Conservation (phyloP, 2,329 filamentous ascomycete genomes). For the Cladosporium oxysporum region DNA sequence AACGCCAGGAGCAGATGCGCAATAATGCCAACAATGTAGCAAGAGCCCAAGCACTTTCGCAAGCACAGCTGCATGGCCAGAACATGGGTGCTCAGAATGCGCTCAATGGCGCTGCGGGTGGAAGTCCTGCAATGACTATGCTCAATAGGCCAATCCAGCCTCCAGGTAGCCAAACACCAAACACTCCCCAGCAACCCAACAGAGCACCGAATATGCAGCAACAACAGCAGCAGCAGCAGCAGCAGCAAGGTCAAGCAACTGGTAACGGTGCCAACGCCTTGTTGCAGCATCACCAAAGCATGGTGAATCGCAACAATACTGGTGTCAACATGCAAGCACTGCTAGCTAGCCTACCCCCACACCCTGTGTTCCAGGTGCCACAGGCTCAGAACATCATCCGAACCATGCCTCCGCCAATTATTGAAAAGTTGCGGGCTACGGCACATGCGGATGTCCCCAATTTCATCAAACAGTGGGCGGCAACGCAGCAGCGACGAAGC, state of each 20-base stretch:
- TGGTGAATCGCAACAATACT: slow-evolving; percentile 36
- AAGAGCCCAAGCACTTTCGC: slow-evolving; percentile 43
- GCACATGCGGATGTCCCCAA: neutral
- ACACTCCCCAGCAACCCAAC: slow-evolving; percentile 36
- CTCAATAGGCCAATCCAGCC: slow-evolving; percentile 51
- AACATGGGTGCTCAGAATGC: slow-evolving; percentile 45
- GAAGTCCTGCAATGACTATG: slow-evolving; percentile 51
- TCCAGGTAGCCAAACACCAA: slow-evolving; percentile 42
- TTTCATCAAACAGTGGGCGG: slow-evolving; percentile 29
- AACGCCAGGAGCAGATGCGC: slow-evolving; percentile 41
- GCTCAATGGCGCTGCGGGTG: slow-evolving; percentile 37
- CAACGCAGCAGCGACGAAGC: slow-evolving; percentile 20
- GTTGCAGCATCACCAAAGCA: slow-evolving; percentile 35
- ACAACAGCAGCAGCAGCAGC: slow-evolving; percentile 23
- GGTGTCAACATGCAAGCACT: slow-evolving; percentile 14
- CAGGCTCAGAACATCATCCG: slow-evolving; percentile 17
- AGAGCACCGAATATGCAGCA: slow-evolving; percentile 22
- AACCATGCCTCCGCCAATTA: slow-evolving; percentile 15
- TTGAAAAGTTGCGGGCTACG: slow-evolving; percentile 10
- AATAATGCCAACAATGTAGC: slow-evolving; percentile 37
- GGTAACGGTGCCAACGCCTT: slow-evolving; percentile 30
- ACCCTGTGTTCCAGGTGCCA: slow-evolving; percentile 9
- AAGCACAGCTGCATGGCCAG: slow-evolving; percentile 49
- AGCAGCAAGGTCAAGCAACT: slow-evolving; percentile 31
- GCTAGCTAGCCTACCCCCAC: slow-evolving; percentile 37